Percentiles rank a stretch among this genome's conserved stretches.
Evolutionary conservation across 2,329 filamentous ascomycete species (phyloP).

Genomic region (Ophiostoma tasmaniense): DNA sequence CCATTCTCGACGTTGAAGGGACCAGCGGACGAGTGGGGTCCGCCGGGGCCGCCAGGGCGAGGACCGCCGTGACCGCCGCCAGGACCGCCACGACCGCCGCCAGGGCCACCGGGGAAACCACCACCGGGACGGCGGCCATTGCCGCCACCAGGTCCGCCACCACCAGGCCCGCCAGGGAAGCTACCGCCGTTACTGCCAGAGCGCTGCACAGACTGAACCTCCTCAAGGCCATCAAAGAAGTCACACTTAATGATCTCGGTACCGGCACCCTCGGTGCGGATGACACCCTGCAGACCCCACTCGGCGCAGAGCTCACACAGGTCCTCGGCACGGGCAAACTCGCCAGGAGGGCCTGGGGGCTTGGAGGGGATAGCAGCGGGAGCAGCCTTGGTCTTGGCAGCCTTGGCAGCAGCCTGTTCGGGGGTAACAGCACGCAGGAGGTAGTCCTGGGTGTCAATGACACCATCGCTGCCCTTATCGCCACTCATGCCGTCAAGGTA

Average conservation of each 20-base stretch:
- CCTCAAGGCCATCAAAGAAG: conserved; percentile 15
- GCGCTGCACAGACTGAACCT: conserved; percentile 15
- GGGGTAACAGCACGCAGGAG: conserved; percentile 34
- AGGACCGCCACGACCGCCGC: neutral
- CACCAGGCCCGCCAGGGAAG: neutral
- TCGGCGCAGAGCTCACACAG: conserved; percentile 15
- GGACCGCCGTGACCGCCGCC: neutral
- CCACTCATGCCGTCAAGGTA: conserved; percentile 50
- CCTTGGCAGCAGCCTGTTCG: neutral
- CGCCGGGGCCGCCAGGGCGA: conserved; percentile 8
- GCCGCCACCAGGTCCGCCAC: neutral
- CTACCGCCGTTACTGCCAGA: neutral
- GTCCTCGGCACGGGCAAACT: conserved; percentile 11
- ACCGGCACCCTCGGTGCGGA: conserved; percentile 14
- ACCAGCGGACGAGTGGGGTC: neutral
- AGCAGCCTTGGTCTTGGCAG: neutral
- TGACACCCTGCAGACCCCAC: conserved; percentile 16
- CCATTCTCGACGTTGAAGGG: conserved; percentile 12
- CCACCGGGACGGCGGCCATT: neutral
- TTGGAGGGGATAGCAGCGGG: neutral
- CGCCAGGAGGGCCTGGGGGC: conserved; percentile 12
- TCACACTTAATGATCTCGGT: conserved; percentile 17
- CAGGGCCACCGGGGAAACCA: neutral
- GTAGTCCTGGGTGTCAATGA: conserved; percentile 58
- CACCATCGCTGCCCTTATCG: conserved; percentile 47